These are phyloP conservation scores for Tetrahymena elliotti DNA, from an alignment of 73 alveolate species.

Conservation along the genomic window DNA sequence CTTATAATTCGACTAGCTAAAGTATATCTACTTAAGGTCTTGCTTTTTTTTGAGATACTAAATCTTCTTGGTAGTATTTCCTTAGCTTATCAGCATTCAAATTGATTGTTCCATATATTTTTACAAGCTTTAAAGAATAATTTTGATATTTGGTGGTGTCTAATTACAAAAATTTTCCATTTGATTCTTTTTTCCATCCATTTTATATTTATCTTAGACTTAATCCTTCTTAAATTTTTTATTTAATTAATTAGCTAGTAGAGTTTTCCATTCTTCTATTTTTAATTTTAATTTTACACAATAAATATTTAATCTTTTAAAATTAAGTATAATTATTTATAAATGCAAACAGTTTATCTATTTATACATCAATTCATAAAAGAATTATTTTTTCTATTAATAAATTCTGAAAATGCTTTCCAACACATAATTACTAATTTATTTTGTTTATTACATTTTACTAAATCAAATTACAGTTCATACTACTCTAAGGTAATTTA, in stretches of 20 bases:
- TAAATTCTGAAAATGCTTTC: too few species aligned
- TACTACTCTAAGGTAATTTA: too few species aligned
- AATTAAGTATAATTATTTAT: too few species aligned
- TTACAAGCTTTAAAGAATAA: not conserved
- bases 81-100: not conserved
- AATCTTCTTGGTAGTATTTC: not conserved
- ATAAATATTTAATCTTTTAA: too few species aligned
- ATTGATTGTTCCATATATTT: not conserved
- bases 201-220: not conserved
- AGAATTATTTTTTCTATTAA: too few species aligned
- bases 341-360: too few species aligned
- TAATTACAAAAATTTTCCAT: not conserved
- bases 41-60: not conserved
- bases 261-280: not conserved
- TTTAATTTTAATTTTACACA: too few species aligned
- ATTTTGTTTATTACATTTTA: too few species aligned
- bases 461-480: too few species aligned
- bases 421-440: too few species aligned
- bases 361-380: too few species aligned
- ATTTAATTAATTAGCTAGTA: too few species aligned
- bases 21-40: not conserved
- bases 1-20: not conserved
- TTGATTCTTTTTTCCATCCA: not conserved
- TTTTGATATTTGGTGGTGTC: not conserved
- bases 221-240: not conserved